Base-by-base conservation (phyloP, 2,329 filamentous ascomycete species). In the Diaporthe caulivora region DNA sequence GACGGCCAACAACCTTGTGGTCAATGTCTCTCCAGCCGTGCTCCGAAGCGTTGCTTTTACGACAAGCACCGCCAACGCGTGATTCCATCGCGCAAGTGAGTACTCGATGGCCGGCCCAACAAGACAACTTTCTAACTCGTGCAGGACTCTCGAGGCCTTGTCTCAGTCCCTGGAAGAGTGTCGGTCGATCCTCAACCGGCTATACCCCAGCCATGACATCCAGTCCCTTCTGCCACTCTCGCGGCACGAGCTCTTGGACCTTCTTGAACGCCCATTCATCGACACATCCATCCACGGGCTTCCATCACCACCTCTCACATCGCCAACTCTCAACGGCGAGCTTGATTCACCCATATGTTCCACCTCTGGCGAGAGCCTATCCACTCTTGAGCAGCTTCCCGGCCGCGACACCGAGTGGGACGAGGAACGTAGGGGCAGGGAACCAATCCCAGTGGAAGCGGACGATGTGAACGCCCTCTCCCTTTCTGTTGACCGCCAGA, bases 1-100 rank as follows among this genome's bases (percentile, higher is more conserved):
- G 93, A 95, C 84, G 94, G 94, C 71, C 90, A 92, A 77, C 92
- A 94, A 79, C 94, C 94, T 15, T 97, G 94, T 80, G 93, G 93
- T 49, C 94, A 95, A 80, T 97, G 94, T 80, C 89, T 94, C 73
- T 95, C 93, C 81, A 95, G 94, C 80, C 91, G 94, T 72, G 93
- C 94, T 75, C 92, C 93, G 5, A 94, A 95, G 81, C 87, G 91
- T 71, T 96, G 94, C 80, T 92, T 92, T 78, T 96, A 96, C 81
- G 92, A 94, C 77, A 95, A 95, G 83, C 93, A 95, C 76, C 89
- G 93, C 21, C 92, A 94, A 81, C 87, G 93, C 75, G 90, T 94
- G 13, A 92, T 94, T 73, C 93, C 94, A 0, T 95, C 94, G 11
- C 89, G 93, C 82, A 95, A 94, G 92, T 93, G 85, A 82, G 90